A percentile compares a stretch with the other conserved stretches of the same genome.
Evolutionary conservation across 345 rosid species (phyloP).

Genomic region (Aquilaria yunnanensis): DNA sequence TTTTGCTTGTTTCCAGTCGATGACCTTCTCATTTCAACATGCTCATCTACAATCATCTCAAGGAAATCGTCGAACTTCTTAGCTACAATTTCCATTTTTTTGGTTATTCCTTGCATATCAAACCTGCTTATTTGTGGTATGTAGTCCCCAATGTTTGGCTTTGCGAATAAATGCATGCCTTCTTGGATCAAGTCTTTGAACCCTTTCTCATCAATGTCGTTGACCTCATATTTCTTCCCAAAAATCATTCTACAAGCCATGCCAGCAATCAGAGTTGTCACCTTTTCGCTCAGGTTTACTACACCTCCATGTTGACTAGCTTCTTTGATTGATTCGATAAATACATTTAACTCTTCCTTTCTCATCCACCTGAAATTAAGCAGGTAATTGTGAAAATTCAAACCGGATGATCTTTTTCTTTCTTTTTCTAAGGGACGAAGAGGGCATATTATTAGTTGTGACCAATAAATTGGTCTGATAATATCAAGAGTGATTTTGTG

Average conservation of each 20-base stretch:
- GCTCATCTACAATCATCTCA: constrained; percentile 36
- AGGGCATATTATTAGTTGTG: no score
- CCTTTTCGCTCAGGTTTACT: constrained; percentile 31
- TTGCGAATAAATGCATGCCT: constrained; percentile 25
- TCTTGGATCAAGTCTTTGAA: constrained; percentile 38
- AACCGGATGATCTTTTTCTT: no score
- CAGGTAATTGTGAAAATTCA: no score
- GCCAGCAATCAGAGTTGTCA: constrained; percentile 21
- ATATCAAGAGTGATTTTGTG: no score
- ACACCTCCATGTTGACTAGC: constrained; percentile 9
- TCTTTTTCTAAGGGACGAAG: no score
- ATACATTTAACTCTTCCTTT: constrained; percentile 24
- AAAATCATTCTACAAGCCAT: constrained; percentile 46
- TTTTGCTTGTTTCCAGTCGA: constrained; percentile 3
- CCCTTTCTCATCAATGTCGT: constrained; percentile 31
- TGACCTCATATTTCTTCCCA: constrained; percentile 32
- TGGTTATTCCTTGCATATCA: constrained; percentile 36
- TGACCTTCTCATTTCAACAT: constrained; percentile 4
- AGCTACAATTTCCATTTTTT: constrained; percentile 24
- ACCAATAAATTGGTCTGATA: no score
- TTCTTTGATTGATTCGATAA: constrained; percentile 18
- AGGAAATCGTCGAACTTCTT: constrained; percentile 33
- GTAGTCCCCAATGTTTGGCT: constrained; percentile 29
- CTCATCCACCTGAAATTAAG: no score
- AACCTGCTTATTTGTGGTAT: constrained; percentile 26